Evolutionary conservation across 2,329 filamentous ascomycete genomes (phyloP).

Genomic region (Aspergillaceae sp.): DNA sequence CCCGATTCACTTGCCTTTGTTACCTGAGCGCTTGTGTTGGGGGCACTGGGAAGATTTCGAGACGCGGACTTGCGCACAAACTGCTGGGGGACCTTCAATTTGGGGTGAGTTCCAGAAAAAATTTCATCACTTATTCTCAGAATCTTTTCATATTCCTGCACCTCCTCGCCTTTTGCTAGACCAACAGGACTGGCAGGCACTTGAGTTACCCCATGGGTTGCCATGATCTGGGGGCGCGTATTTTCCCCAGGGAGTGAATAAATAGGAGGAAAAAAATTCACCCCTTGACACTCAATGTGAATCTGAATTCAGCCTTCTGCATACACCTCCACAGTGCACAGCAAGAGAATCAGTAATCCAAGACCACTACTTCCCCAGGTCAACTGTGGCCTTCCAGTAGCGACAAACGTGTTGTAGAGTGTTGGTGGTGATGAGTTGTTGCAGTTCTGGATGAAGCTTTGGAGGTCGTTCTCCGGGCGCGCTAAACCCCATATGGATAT

Average conservation of each 20-base stretch:
- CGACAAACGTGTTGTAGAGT: neutral
- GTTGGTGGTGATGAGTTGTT: neutral
- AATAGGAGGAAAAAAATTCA: neutral
- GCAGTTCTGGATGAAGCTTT: too few relatives aligned
- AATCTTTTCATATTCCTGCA: conserved; percentile 69
- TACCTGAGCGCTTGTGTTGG: conserved; percentile 21
- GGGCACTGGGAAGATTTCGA: conserved; percentile 26
- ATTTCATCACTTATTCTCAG: conserved; percentile 72
- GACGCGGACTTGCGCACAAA: conserved; percentile 37
- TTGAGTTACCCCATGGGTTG: conserved; percentile 23
- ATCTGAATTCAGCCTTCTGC: neutral
- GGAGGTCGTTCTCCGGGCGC: neutral
- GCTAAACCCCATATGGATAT: conserved; percentile 10
- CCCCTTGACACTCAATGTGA: neutral
- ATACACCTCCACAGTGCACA: too few relatives aligned
- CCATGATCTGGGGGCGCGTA: conserved; percentile 21
- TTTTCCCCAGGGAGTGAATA: neutral
- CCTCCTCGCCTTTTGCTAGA: conserved; percentile 43
- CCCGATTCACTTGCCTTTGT: conserved; percentile 15
- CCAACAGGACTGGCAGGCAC: conserved; percentile 22
- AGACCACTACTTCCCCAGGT: too few relatives aligned
- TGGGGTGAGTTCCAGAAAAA: conserved; percentile 60
- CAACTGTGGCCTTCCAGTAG: neutral
- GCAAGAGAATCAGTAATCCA: too few relatives aligned
- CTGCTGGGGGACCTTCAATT: conserved; percentile 50